Conservation (phyloP, 2,329 filamentous ascomycete genomes). For the Colletotrichum sp. region DNA sequence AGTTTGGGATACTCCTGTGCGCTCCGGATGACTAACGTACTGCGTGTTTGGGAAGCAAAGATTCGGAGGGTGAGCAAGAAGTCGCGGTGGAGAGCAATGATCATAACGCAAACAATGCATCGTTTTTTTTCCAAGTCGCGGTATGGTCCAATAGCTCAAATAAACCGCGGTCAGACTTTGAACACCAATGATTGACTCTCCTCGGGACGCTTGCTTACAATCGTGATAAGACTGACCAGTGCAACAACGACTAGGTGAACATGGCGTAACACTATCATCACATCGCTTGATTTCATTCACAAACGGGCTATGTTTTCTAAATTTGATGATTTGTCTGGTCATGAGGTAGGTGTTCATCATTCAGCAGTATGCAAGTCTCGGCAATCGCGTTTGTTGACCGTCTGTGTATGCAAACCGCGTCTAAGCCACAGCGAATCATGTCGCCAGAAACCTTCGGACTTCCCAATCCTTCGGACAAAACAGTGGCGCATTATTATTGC, state of each 20-base stretch:
- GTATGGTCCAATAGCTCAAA: neutral
- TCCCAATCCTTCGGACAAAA: neutral
- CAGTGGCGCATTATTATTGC: neutral
- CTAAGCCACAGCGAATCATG: neutral
- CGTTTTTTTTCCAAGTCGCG: neutral
- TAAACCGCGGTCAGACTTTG: neutral
- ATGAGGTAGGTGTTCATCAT: neutral
- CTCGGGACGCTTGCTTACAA: neutral
- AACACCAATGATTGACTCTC: neutral
- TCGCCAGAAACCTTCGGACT: neutral
- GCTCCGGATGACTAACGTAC: neutral
- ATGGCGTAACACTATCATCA: neutral
- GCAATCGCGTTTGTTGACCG: neutral
- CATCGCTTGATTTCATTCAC: neutral
- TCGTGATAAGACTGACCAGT: neutral
- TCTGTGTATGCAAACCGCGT: neutral
- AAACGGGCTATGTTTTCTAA: neutral
- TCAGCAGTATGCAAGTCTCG: neutral
- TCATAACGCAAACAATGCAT: neutral
- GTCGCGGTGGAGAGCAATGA: neutral
- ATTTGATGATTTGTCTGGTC: neutral
- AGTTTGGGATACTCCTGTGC: neutral
- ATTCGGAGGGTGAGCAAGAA: neutral
- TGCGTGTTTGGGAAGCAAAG: neutral
- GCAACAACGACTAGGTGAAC: neutral